Evolutionary conservation across 192 early-diverging fungal genomes (phyloP), one percentile per base, ranked within the genome.

Genomic region (Umbelopsis sp.): DNA sequence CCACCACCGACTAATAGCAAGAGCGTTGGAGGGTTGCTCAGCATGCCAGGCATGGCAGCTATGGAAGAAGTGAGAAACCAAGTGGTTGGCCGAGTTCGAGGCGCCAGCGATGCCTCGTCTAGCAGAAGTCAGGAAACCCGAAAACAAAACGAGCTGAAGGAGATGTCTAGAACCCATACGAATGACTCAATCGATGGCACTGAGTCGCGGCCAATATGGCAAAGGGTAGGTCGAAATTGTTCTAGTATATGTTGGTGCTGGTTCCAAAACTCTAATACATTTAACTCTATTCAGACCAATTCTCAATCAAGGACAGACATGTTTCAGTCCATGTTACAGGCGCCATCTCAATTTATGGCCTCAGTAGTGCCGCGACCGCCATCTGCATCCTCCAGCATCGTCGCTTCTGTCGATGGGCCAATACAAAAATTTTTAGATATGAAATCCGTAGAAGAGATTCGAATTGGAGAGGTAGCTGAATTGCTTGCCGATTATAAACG

Each of bases 401-500:
- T 44, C 18, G 13, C 46, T 6, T 5, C n/a, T 1, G 65, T 7
- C 15, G 71, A 78, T 30, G 68, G 61, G 4, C 70, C 76, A 22
- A 51, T 78, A 27, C 23, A 27, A 22, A 73, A 73, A 44, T 78
- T 78, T 44, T 25, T 78, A 1, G 50, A 73, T 4, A 50, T 70
- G 35, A 73, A 78, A 66, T 70, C 71, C 9, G 71, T 74, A 22
- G 72, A 78, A 18, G 71, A 77, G 4, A 41, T 78, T 1, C 69
- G 41, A 27, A 74, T 78, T 58, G 71, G 76, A 10, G 76, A 78
- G 25, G 69, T 78, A 25, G 50, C 68, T 21, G 77, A 74, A 41
- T 44, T 79, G 4, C 58, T 79, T 22, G 77, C 77, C 21, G 77
- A 79, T 37, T 79, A 79, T 47, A 79, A 79, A 30, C 46, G 77